Percentiles rank a stretch among this genome's conserved stretches.
phyloP scores from a whole-genome alignment of 768 basidiomycete genomes.

The Clathrus columnatus region DNA sequence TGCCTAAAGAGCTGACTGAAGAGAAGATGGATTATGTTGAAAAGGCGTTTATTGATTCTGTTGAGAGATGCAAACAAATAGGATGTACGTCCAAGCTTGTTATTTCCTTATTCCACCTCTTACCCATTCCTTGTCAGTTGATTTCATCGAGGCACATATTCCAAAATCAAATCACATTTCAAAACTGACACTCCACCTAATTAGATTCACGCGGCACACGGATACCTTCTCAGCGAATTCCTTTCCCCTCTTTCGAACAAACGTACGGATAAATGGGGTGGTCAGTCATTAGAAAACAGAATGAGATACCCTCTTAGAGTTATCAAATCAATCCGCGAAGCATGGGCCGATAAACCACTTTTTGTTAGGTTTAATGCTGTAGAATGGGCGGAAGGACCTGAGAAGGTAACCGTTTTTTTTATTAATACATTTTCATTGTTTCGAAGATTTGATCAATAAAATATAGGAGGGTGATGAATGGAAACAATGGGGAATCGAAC shows the following conservation, averaged over 20 bases:
- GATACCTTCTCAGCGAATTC: constrained; percentile 60
- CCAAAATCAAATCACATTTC: background rate
- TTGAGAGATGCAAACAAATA: constrained; percentile 44
- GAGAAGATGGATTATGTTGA: constrained; percentile 48
- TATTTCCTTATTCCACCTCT: background rate
- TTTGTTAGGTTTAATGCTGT: constrained; percentile 62
- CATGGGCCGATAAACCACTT: constrained; percentile 57
- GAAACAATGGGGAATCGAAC: constrained; percentile 71
- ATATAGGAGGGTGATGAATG: constrained; percentile 36
- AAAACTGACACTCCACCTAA: background rate
- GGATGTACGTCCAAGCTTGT: constrained; percentile 41
- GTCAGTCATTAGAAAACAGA: constrained; percentile 58
- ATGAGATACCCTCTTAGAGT: constrained; percentile 58
- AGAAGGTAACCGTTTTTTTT: constrained; percentile 30
- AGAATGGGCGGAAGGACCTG: constrained; percentile 55
- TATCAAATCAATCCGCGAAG: constrained; percentile 39
- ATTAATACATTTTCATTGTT: background rate
- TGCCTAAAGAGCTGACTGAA: constrained; percentile 50
- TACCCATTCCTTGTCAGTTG: constrained; percentile 30
- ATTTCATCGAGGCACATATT: constrained; percentile 62
- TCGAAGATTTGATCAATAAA: constrained; percentile 11
- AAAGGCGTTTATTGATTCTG: constrained; percentile 49
- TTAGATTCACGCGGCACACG: constrained; percentile 58
- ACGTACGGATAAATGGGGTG: constrained; percentile 66
- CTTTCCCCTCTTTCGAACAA: constrained; percentile 67